Evolutionary conservation across 495 filamentous ascomycete species (phyloP).

Genomic region (Schizothecium vesticola): DNA sequence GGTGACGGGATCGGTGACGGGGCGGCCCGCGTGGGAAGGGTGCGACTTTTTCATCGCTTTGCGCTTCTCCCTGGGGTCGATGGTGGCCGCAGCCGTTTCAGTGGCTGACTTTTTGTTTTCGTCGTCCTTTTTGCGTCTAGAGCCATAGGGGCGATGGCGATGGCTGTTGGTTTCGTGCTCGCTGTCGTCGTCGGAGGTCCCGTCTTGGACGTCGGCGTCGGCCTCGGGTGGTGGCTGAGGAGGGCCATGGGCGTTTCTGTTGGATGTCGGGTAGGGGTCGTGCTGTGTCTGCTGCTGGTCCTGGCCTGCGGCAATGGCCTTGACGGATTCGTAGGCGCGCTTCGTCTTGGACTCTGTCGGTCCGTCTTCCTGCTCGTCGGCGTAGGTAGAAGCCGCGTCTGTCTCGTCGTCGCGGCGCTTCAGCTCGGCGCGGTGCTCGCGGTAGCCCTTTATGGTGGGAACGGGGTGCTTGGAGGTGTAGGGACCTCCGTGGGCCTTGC

Average conservation of each 20-base stretch:
- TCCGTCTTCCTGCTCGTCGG: slow-evolving; percentile 17
- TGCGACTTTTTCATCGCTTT: slow-evolving; percentile 54
- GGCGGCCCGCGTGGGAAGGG: slow-evolving; percentile 49
- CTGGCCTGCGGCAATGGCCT: slow-evolving; percentile 38
- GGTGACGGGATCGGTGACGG: slow-evolving; percentile 70
- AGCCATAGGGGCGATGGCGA: slow-evolving; percentile 22
- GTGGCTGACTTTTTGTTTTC: slow-evolving; percentile 45
- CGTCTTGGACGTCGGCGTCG: background rate
- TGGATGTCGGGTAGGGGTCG: slow-evolving; percentile 39
- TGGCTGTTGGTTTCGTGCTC: slow-evolving; percentile 40
- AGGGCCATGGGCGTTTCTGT: slow-evolving; percentile 25
- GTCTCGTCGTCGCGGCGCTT: slow-evolving; percentile 37
- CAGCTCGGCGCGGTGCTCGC: slow-evolving; percentile 49
- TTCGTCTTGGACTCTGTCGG: slow-evolving; percentile 31
- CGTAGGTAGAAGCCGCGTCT: slow-evolving; percentile 25
- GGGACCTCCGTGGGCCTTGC: slow-evolving; percentile 44
- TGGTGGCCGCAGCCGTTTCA: slow-evolving; percentile 39
- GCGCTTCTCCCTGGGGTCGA: slow-evolving; percentile 52
- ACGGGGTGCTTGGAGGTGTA: slow-evolving; percentile 55
- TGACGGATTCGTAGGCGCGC: slow-evolving; percentile 36
- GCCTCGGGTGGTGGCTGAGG: background rate
- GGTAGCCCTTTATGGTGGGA: slow-evolving; percentile 58
- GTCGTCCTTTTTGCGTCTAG: slow-evolving; percentile 13
- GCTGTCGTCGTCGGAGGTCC: slow-evolving; percentile 25
- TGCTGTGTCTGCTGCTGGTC: slow-evolving; percentile 27